Evolutionary conservation across 2,329 filamentous ascomycete genomes (phyloP), one percentile per base, ranked within the genome.

Genomic region (Verticillium alfalfae): DNA sequence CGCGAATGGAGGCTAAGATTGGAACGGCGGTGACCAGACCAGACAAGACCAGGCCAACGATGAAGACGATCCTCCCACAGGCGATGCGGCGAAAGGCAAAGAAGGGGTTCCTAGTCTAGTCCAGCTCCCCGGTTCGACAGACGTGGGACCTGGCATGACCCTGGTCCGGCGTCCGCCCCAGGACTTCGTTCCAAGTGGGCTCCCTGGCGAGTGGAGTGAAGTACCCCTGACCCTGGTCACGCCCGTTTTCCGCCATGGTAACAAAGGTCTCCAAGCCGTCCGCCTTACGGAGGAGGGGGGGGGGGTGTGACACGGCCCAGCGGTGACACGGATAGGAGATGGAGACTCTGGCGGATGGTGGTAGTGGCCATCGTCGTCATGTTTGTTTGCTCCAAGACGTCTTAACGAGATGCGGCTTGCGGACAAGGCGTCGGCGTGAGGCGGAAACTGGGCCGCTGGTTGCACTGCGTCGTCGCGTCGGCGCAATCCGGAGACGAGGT

Each of bases 1-100:
- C 61, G 58, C 60, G 64, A 66, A 63, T 64, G 62, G 61, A 45
- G 64, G 63, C 59, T 64, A 63, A 66, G 65, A 64, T 66, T 66
- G 62, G 65, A 66, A 66, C 62, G 61, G 65, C 65, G 65, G 65
- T 66, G 65, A 66, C 65, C 62, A 63, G 64, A 55, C 59, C 59
- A 49, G 41, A 41, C 38, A 13, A 41, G 39, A 66, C 61, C 65
- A 59, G 60, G 59, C 64, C 62, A 66, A 65, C 59, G 57, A 65
- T 63, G 61, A 60, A 66, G 65, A 64, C 62, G 64, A 66, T 66
- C 61, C 64, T 65, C 60, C 60, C 60, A 49, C 61, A 60, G 63
- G 61, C 41, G 60, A 58, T 61, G 62, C 60, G 57, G 62, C 65
- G 65, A 62, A 60, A 60, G 39, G 49, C 34, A 41, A 60, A 34